Evolutionary conservation across 192 early-diverging fungal genomes (phyloP).

Genomic region (Backusella westeae): DNA sequence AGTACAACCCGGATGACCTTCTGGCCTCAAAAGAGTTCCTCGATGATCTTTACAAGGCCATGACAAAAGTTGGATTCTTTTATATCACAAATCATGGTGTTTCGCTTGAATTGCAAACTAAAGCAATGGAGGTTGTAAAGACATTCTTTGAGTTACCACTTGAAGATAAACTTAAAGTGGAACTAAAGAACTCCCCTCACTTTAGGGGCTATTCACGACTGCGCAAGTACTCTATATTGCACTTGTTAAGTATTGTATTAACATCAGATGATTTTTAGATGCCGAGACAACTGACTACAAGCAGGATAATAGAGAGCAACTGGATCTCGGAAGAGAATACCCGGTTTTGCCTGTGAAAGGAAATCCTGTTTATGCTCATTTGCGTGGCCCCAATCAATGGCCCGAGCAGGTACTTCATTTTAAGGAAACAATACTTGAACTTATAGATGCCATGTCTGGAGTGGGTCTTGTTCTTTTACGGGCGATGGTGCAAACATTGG

Average conservation of each 20-base stretch:
- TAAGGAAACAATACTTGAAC: constrained; percentile 34
- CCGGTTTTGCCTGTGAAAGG: constrained; percentile 18
- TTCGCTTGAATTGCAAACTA: constrained; percentile 14
- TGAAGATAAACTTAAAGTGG: constrained; percentile 52
- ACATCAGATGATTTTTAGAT: constrained; percentile 12
- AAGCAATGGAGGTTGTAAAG: constrained; percentile 38
- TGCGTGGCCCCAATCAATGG: constrained; percentile 64
- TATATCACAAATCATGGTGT: constrained; percentile 51
- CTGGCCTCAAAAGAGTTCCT: constrained; percentile 34
- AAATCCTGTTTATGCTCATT: constrained; percentile 42
- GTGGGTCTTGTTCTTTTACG: constrained; percentile 46
- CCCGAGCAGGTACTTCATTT: constrained; percentile 49
- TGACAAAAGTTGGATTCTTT: constrained; percentile 57
- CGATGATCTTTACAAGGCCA: constrained; percentile 44
- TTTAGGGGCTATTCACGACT: constrained; percentile 57
- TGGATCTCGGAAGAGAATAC: constrained; percentile 55
- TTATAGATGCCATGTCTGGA: constrained; percentile 36
- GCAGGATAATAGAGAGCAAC: constrained; percentile 50
- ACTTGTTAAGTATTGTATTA: not conserved
- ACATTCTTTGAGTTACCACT: constrained; percentile 55
- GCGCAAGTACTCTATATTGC: constrained; percentile 24
- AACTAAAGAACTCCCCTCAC: constrained; percentile 53
- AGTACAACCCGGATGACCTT: constrained; percentile 11
- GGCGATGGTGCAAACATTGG: constrained; percentile 45
- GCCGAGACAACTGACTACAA: constrained; percentile 36